A percentile compares a stretch with the other conserved stretches of the same genome.
Evolutionary conservation across 2,329 filamentous ascomycete genomes (phyloP).

Genomic region (Fonsecaea multimorphosa): DNA sequence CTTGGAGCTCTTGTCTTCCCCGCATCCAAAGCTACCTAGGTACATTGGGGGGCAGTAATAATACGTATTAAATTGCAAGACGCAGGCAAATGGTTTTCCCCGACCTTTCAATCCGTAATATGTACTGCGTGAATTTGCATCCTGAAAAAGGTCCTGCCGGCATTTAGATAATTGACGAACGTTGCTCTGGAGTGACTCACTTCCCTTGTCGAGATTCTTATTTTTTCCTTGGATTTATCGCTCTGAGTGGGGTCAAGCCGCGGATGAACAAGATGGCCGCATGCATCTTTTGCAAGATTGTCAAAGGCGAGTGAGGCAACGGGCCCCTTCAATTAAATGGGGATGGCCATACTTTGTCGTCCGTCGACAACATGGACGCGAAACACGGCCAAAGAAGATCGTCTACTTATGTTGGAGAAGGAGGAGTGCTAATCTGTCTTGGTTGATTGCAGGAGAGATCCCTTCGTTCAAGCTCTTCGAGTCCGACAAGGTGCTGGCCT

Average conservation of each 20-base stretch:
- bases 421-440: not conserved
- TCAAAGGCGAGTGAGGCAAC: slow-evolving; percentile 88
- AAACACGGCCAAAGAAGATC: too few species aligned
- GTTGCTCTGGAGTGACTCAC: not conserved
- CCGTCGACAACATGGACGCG: too few species aligned
- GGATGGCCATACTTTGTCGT: not conserved
- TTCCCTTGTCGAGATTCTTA: too few species aligned
- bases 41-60: not conserved
- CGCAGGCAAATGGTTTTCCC: slow-evolving; percentile 2
- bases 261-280: slow-evolving; percentile 53
- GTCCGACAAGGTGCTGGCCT: slow-evolving; percentile 89
- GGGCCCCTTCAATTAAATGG: too few species aligned
- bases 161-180: not conserved
- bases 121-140: not conserved
- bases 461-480: slow-evolving; percentile 96
- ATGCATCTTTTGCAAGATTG: slow-evolving; percentile 98
- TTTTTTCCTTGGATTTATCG: too few species aligned
- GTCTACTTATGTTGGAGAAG: too few species aligned
- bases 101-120: not conserved
- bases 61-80: not conserved
- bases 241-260: not conserved
- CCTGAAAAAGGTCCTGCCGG: not conserved
- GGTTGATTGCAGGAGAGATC: slow-evolving; percentile 78
- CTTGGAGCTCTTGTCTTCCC: not conserved
- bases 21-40: not conserved